Evolutionary conservation across 208 protist species (phyloP), one percentile per base, ranked within the genome.

Genomic region (Phytomonas serpens): DNA sequence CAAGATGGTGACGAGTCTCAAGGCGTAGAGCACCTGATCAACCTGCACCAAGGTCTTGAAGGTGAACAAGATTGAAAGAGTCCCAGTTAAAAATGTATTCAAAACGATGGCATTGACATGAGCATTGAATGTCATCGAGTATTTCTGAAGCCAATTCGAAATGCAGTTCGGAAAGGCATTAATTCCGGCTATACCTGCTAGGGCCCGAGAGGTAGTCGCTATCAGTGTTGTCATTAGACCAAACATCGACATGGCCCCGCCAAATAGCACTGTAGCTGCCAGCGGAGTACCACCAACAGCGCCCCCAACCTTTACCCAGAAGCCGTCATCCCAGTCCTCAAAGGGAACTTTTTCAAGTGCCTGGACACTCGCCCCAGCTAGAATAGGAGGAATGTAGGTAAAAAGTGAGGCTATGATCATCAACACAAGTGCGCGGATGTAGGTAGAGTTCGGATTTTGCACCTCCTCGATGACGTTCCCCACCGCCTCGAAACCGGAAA

Each of bases 391-490:
- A 64, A 94, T 94, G 68, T 96, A 96, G 23, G 89, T 93, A 6
- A 77, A 74, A 16, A 94, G 76, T 16, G 89, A 86, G 7, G 82
- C 83, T 40, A 86, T 73, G 67, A 94, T 90, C 86, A 96, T 91
- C 16, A 96, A 71, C 61, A 93, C 69, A 31, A 96, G 84, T 32
- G 91, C 88, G n/a, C 82, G 80, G 51, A 94, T 84, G 74, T 94
- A 93, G 34, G 91, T 94, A 19, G 80, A 76, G 64, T 93, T 85
- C 0, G 88, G 88, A 70, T 94, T 92, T 67, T 84, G 80, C 61
- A 96, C 91, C 71, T 96, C 88, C 73, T 96, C 91, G 81, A 93
- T 91, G 11, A 96, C 89, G 78, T 96, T 93, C 38, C 91, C 91
- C 23, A 89, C 91, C 16, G 84, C 89, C 71, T 96, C 91, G 78